Conservation (phyloP, 2,329 filamentous ascomycete genomes). For the Albophoma yamanashiensis region DNA sequence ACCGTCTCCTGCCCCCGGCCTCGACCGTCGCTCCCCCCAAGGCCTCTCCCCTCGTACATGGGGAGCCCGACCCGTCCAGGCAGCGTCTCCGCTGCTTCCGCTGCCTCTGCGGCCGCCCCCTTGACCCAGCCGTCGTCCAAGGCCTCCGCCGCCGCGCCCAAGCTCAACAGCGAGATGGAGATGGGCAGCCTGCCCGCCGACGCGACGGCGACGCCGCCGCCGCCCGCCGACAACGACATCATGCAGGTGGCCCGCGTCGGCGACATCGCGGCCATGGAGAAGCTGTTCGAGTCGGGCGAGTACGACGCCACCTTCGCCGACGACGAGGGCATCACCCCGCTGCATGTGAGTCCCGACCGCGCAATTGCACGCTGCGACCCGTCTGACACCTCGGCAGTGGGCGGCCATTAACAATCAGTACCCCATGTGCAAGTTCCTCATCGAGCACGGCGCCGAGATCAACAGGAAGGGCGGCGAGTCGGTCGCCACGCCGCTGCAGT, state of each 20-base stretch:
- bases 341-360: conserved; percentile 60
- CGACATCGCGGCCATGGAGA: conserved; percentile 78
- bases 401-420: conserved; percentile 98
- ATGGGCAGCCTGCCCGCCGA: conserved; percentile 37
- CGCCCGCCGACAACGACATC: conserved; percentile 57
- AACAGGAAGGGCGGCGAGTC: conserved; percentile 95
- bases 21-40: neutral
- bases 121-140: conserved; percentile 45
- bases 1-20: neutral
- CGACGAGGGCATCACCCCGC: conserved; percentile 85
- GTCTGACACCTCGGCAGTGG: conserved; percentile 51
- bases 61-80: conserved; percentile 25
- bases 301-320: conserved; percentile 77
- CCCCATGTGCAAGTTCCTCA: conserved; percentile 90
- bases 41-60: conserved; percentile 19
- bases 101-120: conserved; percentile 23
- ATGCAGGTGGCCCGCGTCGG: conserved; percentile 92
- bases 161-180: conserved; percentile 47
- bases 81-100: conserved; percentile 24
- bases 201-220: conserved; percentile 13
- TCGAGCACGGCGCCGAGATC: conserved; percentile 75
- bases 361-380: neutral
- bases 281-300: conserved; percentile 73
- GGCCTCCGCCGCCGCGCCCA: conserved; percentile 38
- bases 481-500: conserved; percentile 85